phyloP scores from a whole-genome alignment of 768 basidiomycete genomes.

The Cyathus striatus region DNA sequence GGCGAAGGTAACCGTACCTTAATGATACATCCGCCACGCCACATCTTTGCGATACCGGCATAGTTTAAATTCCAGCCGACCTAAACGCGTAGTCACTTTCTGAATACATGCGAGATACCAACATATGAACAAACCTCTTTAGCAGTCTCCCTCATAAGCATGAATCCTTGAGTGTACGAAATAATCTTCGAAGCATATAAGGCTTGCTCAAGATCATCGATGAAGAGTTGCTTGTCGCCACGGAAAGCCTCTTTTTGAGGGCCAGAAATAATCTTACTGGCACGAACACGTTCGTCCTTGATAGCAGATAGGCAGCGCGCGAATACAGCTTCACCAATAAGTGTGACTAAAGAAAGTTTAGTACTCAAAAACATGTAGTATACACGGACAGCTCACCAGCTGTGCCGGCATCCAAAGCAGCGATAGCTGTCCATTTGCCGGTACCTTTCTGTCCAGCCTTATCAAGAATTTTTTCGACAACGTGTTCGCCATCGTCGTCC shows the following conservation, averaged over 20 bases:
- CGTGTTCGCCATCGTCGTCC: slow-evolving; percentile 89
- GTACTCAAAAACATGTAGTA: slow-evolving; percentile 6
- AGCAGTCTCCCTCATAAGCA: slow-evolving; percentile 98
- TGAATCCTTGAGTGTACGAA: slow-evolving; percentile 99
- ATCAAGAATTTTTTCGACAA: slow-evolving; percentile 93
- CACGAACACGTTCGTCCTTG: slow-evolving; percentile 93
- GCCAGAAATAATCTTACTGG: slow-evolving; percentile 86
- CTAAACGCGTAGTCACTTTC: slow-evolving; percentile 24
- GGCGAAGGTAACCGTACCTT: slow-evolving; percentile 55
- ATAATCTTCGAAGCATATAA: slow-evolving; percentile 99
- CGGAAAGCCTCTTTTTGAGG: slow-evolving; percentile 92
- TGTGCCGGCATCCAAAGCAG: slow-evolving; percentile 89
- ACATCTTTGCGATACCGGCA: slow-evolving; percentile 97
- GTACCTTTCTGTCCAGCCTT: slow-evolving; percentile 98
- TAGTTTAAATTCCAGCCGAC: slow-evolving; percentile 92
- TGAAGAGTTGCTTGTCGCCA: slow-evolving; percentile 98
- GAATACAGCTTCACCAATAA: slow-evolving; percentile 99
- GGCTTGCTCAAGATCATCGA: slow-evolving; percentile 98
- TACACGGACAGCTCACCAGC: slow-evolving; percentile 53
- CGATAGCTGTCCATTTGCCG: slow-evolving; percentile 99
- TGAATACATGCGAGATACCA: not conserved
- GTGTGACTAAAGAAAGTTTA: slow-evolving; percentile 60
- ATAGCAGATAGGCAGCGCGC: slow-evolving; percentile 96
- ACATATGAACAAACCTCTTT: slow-evolving; percentile 58
- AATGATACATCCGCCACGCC: slow-evolving; percentile 99